Evolutionary conservation across 805 yeast species (phyloP).

Genomic region (Helenozyma baotianmanensis): DNA sequence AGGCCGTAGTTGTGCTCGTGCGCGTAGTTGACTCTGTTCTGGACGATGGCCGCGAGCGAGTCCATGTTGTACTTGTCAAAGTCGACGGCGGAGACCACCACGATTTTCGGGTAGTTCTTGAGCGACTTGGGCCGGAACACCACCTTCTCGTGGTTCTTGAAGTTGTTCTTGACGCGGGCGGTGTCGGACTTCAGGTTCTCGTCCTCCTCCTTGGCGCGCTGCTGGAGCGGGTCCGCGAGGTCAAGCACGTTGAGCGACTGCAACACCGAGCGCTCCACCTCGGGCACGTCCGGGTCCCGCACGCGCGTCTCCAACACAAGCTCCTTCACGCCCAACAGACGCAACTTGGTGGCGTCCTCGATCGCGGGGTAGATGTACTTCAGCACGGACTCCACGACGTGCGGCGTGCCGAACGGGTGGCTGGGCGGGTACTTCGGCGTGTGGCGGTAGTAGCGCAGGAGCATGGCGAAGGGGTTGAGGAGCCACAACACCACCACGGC

Average conservation of each 20-base stretch:
- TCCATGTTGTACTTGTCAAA: slow-evolving; percentile 58
- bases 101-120: slow-evolving; percentile 54
- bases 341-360: slow-evolving; percentile 60
- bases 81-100: slow-evolving; percentile 77
- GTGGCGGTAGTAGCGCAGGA: neutral
- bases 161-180: slow-evolving; percentile 47
- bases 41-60: slow-evolving; percentile 65
- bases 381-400: slow-evolving; percentile 42
- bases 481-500: slow-evolving; percentile 10
- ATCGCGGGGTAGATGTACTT: slow-evolving; percentile 68
- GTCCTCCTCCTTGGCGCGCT: slow-evolving; percentile 40
- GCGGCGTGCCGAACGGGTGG: slow-evolving; percentile 30
- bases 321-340: slow-evolving; percentile 49
- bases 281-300: slow-evolving; percentile 40
- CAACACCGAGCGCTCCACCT: slow-evolving; percentile 28
- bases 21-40: slow-evolving; percentile 86
- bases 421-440: slow-evolving; percentile 23
- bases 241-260: slow-evolving; percentile 41
- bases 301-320: slow-evolving; percentile 28
- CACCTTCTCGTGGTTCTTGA: slow-evolving; percentile 62
- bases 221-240: slow-evolving; percentile 33
- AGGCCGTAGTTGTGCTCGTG: slow-evolving; percentile 76
- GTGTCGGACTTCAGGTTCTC: slow-evolving; percentile 43
- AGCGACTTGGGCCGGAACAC: slow-evolving; percentile 37
- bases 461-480: slow-evolving; percentile 6